Evolutionary conservation across 1,139 yeast genomes (phyloP).

Genomic region (Arxiozyma telluris): DNA sequence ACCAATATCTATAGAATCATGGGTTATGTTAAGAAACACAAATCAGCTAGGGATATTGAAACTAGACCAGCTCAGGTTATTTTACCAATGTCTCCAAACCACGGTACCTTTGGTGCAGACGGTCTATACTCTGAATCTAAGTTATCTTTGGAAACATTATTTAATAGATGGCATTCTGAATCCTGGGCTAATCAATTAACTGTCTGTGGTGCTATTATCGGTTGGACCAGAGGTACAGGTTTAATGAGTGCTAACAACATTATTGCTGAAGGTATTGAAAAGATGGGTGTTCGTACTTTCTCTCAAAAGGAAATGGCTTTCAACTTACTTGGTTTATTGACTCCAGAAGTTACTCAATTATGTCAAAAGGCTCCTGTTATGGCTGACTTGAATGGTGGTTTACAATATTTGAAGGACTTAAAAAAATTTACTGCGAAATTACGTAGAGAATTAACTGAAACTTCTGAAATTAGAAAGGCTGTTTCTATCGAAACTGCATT

Average conservation of each 20-base stretch:
- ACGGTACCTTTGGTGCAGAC: constrained; percentile 96
- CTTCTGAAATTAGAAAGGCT: constrained; percentile 89
- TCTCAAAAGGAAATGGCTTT: constrained; percentile 99
- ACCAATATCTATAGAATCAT: constrained; percentile 87
- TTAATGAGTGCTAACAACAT: constrained; percentile 95
- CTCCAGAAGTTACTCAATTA: constrained; percentile 73
- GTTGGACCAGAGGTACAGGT: constrained; percentile 99
- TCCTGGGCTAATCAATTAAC: constrained; percentile 93
- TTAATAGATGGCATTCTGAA: constrained; percentile 98
- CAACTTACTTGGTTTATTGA: constrained; percentile 87
- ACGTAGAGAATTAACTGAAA: constrained; percentile 73
- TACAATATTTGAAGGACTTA: constrained; percentile 85
- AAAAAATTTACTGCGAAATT: constrained; percentile 78
- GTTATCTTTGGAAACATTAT: constrained; percentile 85
- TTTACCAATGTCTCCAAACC: constrained; percentile 95
- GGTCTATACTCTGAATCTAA: constrained; percentile 97
- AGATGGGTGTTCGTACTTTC: constrained; percentile 92
- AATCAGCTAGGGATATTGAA: constrained; percentile 62
- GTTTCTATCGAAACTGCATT: constrained; percentile 88
- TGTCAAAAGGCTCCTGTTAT: constrained; percentile 92
- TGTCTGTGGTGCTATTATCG: constrained; percentile 94
- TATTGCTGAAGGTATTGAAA: constrained; percentile 95
- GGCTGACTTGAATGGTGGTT: constrained; percentile 98
- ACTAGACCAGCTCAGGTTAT: constrained; percentile 98
- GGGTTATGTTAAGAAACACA: constrained; percentile 82